phyloP scores from a whole-genome alignment of 306 rosid species.

The Cicer pinnatifidum region DNA sequence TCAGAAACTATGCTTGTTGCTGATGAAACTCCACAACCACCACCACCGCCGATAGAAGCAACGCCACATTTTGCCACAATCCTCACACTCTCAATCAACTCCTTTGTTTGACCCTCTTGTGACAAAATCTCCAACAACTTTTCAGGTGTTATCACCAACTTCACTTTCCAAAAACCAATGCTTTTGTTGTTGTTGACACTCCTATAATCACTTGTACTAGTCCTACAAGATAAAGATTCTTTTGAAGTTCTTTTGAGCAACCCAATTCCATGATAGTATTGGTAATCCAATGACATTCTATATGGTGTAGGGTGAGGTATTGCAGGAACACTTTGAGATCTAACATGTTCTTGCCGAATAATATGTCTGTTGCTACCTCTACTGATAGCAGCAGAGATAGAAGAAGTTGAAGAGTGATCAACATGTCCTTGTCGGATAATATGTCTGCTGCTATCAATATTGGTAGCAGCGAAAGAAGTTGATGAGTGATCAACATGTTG shows the following conservation, averaged over 20 bases:
- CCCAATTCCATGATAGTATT: constrained; percentile 42
- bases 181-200: background rate
- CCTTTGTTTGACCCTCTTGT: constrained; percentile 66
- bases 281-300: constrained; percentile 73
- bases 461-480: background rate
- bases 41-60: background rate
- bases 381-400: background rate
- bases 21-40: constrained; percentile 40
- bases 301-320: constrained; percentile 53
- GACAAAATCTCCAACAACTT: constrained; percentile 73
- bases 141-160: constrained; percentile 69
- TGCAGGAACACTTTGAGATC: constrained; percentile 68
- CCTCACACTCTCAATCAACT: constrained; percentile 74
- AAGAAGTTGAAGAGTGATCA: background rate
- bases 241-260: constrained; percentile 59
- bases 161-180: constrained; percentile 80
- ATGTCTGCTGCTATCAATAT: background rate
- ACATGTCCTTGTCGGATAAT: constrained; percentile 46
- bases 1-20: constrained; percentile 56
- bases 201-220: background rate
- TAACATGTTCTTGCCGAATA: constrained; percentile 46
- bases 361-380: background rate
- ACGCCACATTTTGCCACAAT: constrained; percentile 83
- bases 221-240: constrained; percentile 54
- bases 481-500: background rate